These are phyloP conservation scores for Capronia epimyces DNA, from an alignment of 2,329 filamentous ascomycete genomes.

Conservation along the genomic window DNA sequence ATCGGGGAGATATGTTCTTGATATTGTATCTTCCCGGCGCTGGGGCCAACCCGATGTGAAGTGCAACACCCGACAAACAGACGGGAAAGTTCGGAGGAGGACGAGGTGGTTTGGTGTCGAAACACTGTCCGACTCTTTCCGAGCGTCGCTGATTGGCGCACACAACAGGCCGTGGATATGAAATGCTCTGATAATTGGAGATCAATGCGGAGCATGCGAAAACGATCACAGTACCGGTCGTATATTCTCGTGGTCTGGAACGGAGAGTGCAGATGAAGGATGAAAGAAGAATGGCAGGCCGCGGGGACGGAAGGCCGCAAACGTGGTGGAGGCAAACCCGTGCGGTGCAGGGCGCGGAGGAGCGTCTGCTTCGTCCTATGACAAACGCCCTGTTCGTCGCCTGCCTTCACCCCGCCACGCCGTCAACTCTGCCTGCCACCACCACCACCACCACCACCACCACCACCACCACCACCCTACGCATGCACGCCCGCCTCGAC, in stretches of 20 bases:
- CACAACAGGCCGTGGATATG: conserved; percentile 12
- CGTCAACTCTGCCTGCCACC: neutral
- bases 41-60: conserved; percentile 21
- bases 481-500: neutral
- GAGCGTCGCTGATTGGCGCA: conserved; percentile 21
- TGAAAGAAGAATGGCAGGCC: neutral
- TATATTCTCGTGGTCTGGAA: conserved; percentile 20
- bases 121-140: conserved; percentile 19
- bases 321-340: neutral
- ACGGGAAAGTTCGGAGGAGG: conserved; percentile 23
- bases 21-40: conserved; percentile 22
- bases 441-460: neutral
- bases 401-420: neutral
- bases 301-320: conserved; percentile 1
- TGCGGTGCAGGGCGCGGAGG: neutral
- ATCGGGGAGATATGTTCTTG: conserved; percentile 16
- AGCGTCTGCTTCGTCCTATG: neutral
- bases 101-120: conserved; percentile 11
- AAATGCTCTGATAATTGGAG: conserved; percentile 22
- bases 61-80: conserved; percentile 19
- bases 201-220: conserved; percentile 25
- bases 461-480: neutral
- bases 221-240: conserved; percentile 15
- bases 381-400: neutral
- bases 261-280: neutral